Evolutionary conservation across 164 flowering plant genomes (phyloP).

Genomic region (Berberis vulgaris): DNA sequence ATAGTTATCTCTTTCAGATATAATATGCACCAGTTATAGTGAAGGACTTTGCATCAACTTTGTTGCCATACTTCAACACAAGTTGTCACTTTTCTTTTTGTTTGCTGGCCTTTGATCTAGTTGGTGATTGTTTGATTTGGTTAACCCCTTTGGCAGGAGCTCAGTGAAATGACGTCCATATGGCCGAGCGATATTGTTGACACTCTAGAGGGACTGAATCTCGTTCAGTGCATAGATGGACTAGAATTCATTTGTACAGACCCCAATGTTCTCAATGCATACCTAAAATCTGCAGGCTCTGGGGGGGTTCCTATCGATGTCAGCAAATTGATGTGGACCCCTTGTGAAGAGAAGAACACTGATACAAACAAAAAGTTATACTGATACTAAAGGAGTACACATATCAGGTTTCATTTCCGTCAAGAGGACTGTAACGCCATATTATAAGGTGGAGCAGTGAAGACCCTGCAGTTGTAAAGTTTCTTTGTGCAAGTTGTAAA

Average conservation of each 20-base stretch:
- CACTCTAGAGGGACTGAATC: constrained; percentile 73
- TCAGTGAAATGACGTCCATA: constrained; percentile 90
- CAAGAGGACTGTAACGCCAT: too few relatives aligned
- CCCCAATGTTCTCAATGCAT: constrained; percentile 85
- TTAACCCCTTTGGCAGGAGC: constrained; percentile 49
- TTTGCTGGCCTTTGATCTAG: not conserved
- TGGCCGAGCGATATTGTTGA: constrained; percentile 64
- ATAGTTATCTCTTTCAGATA: too few relatives aligned
- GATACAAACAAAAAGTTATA: too few relatives aligned
- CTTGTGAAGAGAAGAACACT: constrained; percentile 43
- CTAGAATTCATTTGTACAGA: constrained; percentile 89
- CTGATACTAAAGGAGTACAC: too few relatives aligned
- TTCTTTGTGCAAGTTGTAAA: too few relatives aligned
- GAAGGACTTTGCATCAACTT: not conserved
- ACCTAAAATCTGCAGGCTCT: constrained; percentile 81
- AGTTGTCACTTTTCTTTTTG: not conserved
- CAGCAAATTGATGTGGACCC: constrained; percentile 89
- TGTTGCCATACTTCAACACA: not conserved
- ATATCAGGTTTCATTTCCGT: too few relatives aligned
- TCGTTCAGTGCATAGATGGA: constrained; percentile 86
- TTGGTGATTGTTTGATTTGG: not conserved
- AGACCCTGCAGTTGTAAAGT: too few relatives aligned
- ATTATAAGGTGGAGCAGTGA: too few relatives aligned
- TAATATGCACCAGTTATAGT: too few relatives aligned
- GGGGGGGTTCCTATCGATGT: constrained; percentile 90